These are phyloP conservation scores for Coemansia sp. DNA, from an alignment of 192 early-diverging fungal genomes.

Conservation along the genomic window DNA sequence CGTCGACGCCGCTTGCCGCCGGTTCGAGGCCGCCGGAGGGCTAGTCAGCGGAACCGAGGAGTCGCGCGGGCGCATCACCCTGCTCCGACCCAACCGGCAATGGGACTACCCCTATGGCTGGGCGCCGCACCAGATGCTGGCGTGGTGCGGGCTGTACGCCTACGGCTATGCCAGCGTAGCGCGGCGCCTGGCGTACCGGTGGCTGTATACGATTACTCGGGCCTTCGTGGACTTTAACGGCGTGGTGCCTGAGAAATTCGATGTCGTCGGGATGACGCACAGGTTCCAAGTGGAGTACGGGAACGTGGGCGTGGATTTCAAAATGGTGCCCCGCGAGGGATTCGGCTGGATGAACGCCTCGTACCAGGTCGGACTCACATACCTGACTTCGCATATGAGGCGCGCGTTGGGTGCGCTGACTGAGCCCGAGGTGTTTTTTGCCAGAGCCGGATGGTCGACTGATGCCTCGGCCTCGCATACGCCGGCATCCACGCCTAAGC, in stretches of 20 bases:
- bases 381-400: slow-evolving; percentile 69
- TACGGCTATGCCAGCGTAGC: slow-evolving; percentile 80
- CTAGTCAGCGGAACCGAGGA: slow-evolving; percentile 90
- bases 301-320: slow-evolving; percentile 93
- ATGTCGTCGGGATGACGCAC: slow-evolving; percentile 90
- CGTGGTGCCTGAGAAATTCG: slow-evolving; percentile 97
- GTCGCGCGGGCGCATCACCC: slow-evolving; percentile 78
- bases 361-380: slow-evolving; percentile 79
- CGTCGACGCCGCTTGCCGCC: slow-evolving; percentile 63
- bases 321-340: slow-evolving; percentile 90
- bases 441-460: slow-evolving; percentile 42
- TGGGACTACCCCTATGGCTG: slow-evolving; percentile 96
- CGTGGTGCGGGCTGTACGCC: slow-evolving; percentile 85
- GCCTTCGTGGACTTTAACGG: slow-evolving; percentile 97
- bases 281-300: slow-evolving; percentile 94
- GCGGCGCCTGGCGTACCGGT: slow-evolving; percentile 84
- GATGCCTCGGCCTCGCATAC: slow-evolving; percentile 50
- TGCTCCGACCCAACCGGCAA: slow-evolving; percentile 90
- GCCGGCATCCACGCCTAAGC: slow-evolving; percentile 34
- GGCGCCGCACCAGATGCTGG: slow-evolving; percentile 99
- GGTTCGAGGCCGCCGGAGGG: slow-evolving; percentile 91
- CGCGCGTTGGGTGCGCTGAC: slow-evolving; percentile 79
- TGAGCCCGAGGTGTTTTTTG: slow-evolving; percentile 69
- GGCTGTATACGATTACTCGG: slow-evolving; percentile 94
- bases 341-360: slow-evolving; percentile 99